Evolutionary conservation across 495 filamentous ascomycete genomes (phyloP).

Genomic region (Parathielavia appendiculata): DNA sequence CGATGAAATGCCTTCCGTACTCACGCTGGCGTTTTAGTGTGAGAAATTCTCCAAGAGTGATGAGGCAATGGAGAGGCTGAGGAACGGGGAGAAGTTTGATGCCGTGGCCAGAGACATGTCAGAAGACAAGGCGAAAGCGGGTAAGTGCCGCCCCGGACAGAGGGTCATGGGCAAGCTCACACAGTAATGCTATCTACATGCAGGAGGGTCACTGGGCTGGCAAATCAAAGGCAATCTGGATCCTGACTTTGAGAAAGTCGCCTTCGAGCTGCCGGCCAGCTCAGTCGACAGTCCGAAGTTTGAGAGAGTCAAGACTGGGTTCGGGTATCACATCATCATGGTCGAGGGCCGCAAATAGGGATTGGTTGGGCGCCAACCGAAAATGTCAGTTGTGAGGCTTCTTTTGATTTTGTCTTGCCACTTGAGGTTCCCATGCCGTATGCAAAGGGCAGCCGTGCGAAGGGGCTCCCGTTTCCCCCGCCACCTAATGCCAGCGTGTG

Average conservation of each 20-base stretch:
- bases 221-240: constrained; percentile 71
- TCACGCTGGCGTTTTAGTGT: constrained; percentile 53
- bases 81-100: constrained; percentile 75
- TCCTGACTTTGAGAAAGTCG: constrained; percentile 71
- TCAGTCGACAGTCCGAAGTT: constrained; percentile 70
- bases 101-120: constrained; percentile 82
- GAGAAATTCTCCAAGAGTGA: constrained; percentile 86
- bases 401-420: constrained; percentile 23
- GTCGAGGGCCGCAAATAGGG: constrained; percentile 47
- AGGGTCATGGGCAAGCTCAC: constrained; percentile 12
- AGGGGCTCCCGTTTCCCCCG: constrained; percentile 25
- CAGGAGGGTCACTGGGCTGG: constrained; percentile 80
- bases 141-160: constrained; percentile 40
- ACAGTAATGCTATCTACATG: constrained; percentile 28
- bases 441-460: constrained; percentile 26
- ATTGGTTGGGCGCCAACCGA: constrained; percentile 11
- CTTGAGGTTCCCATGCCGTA: constrained; percentile 36
- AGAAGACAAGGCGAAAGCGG: constrained; percentile 83
- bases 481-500: constrained; percentile 32
- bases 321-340: constrained; percentile 95
- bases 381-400: constrained; percentile 8
- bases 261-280: constrained; percentile 72
- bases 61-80: constrained; percentile 74
- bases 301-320: constrained; percentile 73
- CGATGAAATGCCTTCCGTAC: too few relatives aligned